Percentiles rank a stretch among this genome's conserved stretches.
Conservation (phyloP, 2,329 filamentous ascomycete genomes). For the Stachybotrys elegans region DNA sequence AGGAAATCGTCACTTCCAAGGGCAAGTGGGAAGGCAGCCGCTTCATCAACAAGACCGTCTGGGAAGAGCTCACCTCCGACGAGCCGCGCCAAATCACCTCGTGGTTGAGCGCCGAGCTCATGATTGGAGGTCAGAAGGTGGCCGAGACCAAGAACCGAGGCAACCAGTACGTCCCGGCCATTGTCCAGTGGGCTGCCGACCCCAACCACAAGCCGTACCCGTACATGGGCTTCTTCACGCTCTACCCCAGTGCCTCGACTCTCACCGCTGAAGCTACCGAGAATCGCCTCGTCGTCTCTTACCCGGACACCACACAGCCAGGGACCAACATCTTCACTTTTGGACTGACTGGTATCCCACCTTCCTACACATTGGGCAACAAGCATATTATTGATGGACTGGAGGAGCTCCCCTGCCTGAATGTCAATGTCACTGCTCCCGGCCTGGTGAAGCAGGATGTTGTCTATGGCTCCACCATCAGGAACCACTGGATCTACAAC, state of each 20-base stretch:
- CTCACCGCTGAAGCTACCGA: conserved; percentile 31
- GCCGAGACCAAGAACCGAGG: conserved; percentile 30
- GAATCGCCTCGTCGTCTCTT: conserved; percentile 26
- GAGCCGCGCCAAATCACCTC: conserved; percentile 27
- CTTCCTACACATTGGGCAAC: conserved; percentile 28
- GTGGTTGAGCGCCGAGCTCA: conserved; percentile 35
- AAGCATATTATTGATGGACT: conserved; percentile 24
- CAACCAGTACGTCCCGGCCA: conserved; percentile 37
- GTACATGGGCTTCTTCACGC: conserved; percentile 31
- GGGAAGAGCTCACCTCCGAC: conserved; percentile 25
- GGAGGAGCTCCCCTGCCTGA: conserved; percentile 31
- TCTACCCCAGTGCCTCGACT: conserved; percentile 37
- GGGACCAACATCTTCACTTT: conserved; percentile 34
- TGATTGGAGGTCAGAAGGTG: conserved; percentile 35
- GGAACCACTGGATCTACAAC: conserved; percentile 39
- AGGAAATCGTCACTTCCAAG: conserved; percentile 22
- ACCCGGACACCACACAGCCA: conserved; percentile 33
- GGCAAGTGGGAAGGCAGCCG: conserved; percentile 27
- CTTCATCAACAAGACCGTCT: conserved; percentile 28
- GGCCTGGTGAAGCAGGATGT: conserved; percentile 30
- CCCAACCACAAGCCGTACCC: conserved; percentile 30
- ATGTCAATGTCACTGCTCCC: conserved; percentile 29
- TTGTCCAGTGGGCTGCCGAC: conserved; percentile 41
- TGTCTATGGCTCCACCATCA: conserved; percentile 29
- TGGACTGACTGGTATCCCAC: conserved; percentile 30